Percentiles rank a stretch among this genome's conserved stretches.
These are phyloP conservation scores for Fusarium graminum DNA, from an alignment of 2,329 filamentous ascomycete species.

Conservation along the genomic window DNA sequence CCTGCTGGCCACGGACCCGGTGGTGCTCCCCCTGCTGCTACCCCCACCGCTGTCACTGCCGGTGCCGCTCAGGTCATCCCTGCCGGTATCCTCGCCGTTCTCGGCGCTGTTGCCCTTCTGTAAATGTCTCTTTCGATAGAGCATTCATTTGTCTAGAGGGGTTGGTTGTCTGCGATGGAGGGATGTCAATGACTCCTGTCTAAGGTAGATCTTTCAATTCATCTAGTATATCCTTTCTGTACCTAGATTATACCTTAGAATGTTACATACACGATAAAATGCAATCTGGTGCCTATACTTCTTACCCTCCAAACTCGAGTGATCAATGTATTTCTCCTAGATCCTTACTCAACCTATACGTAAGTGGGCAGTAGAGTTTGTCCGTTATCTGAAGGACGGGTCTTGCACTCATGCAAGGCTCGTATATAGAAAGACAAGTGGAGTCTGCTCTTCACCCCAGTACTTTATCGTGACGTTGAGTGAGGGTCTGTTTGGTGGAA, in stretches of 20 bases:
- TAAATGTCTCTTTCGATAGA: constrained; percentile 23
- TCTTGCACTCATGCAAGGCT: not conserved
- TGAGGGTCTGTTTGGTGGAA: not conserved
- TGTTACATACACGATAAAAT: not conserved
- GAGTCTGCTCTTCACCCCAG: not conserved
- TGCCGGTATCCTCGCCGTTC: constrained; percentile 42
- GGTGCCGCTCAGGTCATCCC: constrained; percentile 43
- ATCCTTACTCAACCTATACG: not conserved
- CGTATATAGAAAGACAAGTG: not conserved
- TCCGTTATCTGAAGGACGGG: too few relatives aligned
- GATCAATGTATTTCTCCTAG: too few relatives aligned
- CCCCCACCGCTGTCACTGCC: constrained; percentile 29
- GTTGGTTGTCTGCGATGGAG: not conserved
- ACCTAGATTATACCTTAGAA: not conserved
- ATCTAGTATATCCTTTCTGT: not conserved
- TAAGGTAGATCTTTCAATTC: not conserved
- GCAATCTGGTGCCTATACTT: not conserved
- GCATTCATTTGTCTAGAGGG: not conserved
- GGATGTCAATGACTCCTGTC: not conserved
- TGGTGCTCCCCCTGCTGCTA: constrained; percentile 11
- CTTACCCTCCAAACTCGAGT: not conserved
- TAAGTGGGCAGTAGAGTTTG: not conserved
- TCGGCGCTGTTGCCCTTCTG: constrained; percentile 47
- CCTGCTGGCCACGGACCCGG: constrained; percentile 7
- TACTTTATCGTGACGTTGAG: not conserved